Evolutionary conservation across 768 basidiomycete genomes (phyloP), one percentile per base, ranked within the genome.

Genomic region (Rhodosporidiobolus odoratus): DNA sequence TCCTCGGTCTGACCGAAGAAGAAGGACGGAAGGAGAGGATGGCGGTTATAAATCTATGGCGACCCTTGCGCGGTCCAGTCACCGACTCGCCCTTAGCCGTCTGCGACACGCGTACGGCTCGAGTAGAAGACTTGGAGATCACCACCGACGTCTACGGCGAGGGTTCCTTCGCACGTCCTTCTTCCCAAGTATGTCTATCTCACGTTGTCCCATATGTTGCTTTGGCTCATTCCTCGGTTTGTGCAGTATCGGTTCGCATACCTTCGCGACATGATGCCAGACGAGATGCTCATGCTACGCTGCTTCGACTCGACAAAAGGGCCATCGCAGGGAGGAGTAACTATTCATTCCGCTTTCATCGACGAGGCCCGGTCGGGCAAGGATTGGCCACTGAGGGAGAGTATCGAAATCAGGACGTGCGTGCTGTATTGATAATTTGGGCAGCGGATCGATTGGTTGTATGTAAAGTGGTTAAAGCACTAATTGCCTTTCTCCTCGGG

Each of bases 391-490:
- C 19, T 4, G 3, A 17, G 62, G 23, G 27, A 64, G 62, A 53
- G 52, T 25, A 64, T 64, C 62, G 62, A 64, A 40, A 37, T 64
- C 10, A 25, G 62, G 5, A 40, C 37, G 21, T 17, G 34, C 15
- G 62, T 64, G 62, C 45, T 50, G 48, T 64, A 64, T n/a, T 64
- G 35, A 61, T 34, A 17, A n/a, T n/a, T n/a, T n/a, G n/a, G n/a
- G n/a, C n/a, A n/a, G n/a, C n/a, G n/a, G 43, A 12, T 45, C 43
- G 12, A 12, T 45, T 45, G 13, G 43, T n/a, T n/a, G n/a, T n/a
- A n/a, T n/a, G n/a, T n/a, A n/a, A n/a, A n/a, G n/a, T n/a, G n/a
- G n/a, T 45, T 45, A 45, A 12, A 45, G 23, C 23, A 13, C 43
- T 45, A 13, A 12, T 45, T 45, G 12, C 43, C 43, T 45, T 45